Base-by-base conservation (phyloP, 495 filamentous ascomycete genomes). In the Aspergillus cristatus region DNA sequence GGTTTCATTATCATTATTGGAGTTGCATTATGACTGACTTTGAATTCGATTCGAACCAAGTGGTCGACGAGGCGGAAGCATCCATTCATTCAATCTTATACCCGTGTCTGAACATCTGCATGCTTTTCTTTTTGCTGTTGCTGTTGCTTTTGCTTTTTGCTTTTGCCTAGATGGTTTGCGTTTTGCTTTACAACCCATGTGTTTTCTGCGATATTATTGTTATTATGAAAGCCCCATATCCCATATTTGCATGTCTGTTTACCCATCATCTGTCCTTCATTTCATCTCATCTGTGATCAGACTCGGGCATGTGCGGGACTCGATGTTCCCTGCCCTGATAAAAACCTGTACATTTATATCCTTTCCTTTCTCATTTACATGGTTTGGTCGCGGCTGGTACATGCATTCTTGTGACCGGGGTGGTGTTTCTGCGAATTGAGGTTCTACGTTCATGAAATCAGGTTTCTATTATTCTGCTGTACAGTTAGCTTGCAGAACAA, bases 21-120 rank as follows among this genome's bases (percentile, higher is more conserved):
- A 43, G 51, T 57, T 65, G 62, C 62, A 66, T 68, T 42, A 57
- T 50, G 47, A 54, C 20, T 44, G 45, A 35, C 51, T 43, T 43
- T 46, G 47, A 38, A 46, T 32, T 47, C 39, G 36, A 43, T 40
- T 34, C 20, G 35, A 45, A 31, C 22, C 12, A 37, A 30, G 22
- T 18, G 43, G 43, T 39, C 28, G 37, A 54, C 40, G 47, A 42
- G 42, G 35, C 37, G 36, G 34, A 34, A 49, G 40, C 53, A 51
- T 58, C 47, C 54, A 58, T 68, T 45, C n/a, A n/a, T n/a, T n/a
- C n/a, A n/a, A n/a, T n/a, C n/a, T 48, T 63, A 65, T 64, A 65
- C 62, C 62, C 63, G 50, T 55, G 51, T 48, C 60, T 51, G 54
- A 58, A 49, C 51, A 57, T 65, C 54, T 61, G 47, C 51, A 63